Evolutionary conservation across 305 asterid species (phyloP).

Genomic region (Solanum aculeatissimum): DNA sequence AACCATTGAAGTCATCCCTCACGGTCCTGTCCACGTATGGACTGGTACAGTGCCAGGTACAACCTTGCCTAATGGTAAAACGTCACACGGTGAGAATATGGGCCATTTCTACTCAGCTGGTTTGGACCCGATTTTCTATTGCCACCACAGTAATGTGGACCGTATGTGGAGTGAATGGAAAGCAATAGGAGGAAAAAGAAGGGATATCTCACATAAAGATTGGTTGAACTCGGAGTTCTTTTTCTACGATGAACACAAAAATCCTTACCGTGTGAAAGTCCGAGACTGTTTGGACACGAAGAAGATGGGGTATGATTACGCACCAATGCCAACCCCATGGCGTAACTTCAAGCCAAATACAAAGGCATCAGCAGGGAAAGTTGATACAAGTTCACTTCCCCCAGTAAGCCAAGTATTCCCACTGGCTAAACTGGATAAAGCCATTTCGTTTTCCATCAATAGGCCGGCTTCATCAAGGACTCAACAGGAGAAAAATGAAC

Average conservation of each 20-base stretch:
- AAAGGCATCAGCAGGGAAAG: constrained; percentile 7
- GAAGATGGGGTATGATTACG: constrained; percentile 29
- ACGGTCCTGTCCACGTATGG: constrained; percentile 15
- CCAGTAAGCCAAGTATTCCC: constrained; percentile 8
- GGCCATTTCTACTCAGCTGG: constrained; percentile 8
- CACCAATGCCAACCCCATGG: constrained; percentile 31
- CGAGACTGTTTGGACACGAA: constrained; percentile 12
- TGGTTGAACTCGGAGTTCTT: neutral
- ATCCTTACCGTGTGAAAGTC: neutral
- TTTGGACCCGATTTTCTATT: neutral
- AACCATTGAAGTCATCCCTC: constrained; percentile 15
- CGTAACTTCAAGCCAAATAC: constrained; percentile 19
- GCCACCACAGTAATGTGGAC: neutral
- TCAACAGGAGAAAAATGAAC: constrained; percentile 28
- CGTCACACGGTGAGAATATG: neutral
- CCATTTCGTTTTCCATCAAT: constrained; percentile 13
- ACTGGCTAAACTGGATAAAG: constrained; percentile 5
- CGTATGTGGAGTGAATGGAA: neutral
- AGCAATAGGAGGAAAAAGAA: neutral
- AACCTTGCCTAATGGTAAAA: neutral
- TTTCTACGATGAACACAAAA: neutral
- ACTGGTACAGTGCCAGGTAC: neutral
- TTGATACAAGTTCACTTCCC: constrained; percentile 1
- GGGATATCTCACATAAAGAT: neutral
- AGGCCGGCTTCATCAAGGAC: constrained; percentile 22